Conservation (phyloP, 768 basidiomycete species). For the Chalciporus pseudorubinellus region DNA sequence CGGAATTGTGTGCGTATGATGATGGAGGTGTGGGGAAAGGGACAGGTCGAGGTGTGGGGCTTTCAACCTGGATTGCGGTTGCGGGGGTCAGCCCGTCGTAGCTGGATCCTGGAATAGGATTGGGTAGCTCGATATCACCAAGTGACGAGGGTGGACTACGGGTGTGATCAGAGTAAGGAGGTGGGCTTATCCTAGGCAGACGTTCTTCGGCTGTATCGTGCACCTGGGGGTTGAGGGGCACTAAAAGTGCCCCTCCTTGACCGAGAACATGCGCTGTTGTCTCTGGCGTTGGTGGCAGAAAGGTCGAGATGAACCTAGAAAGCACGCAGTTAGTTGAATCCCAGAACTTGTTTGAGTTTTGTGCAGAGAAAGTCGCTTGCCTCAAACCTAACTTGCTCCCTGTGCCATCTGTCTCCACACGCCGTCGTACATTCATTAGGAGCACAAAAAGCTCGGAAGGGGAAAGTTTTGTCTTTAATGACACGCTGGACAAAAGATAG, state of each 20-base stretch:
- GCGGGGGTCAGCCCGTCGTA: conserved; percentile 8
- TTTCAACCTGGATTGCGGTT: conserved; percentile 18
- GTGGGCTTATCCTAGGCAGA: background rate
- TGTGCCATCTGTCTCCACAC: conserved; percentile 71
- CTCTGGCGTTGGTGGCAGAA: conserved; percentile 73
- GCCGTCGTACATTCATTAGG: conserved; percentile 68
- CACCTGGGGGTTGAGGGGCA: conserved; percentile 1
- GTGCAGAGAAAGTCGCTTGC: background rate
- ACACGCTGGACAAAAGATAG: conserved; percentile 52
- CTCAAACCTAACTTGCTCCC: conserved; percentile 16
- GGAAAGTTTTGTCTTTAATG: conserved; percentile 74
- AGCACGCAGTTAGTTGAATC: background rate
- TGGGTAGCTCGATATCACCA: background rate
- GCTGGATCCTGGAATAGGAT: background rate
- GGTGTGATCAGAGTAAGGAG: background rate
- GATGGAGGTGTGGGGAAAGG: conserved; percentile 25
- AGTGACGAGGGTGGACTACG: background rate
- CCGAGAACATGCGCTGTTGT: conserved; percentile 66
- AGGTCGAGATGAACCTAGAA: conserved; percentile 60
- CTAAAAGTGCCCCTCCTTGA: conserved; percentile 51
- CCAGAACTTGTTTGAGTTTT: background rate
- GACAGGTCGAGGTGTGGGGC: conserved; percentile 6
- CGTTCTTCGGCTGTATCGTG: background rate
- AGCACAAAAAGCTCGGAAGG: conserved; percentile 65
- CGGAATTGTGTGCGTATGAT: conserved; percentile 15